Conservation (phyloP, 257 asterid species). For the Schizonepeta tenuifolia region DNA sequence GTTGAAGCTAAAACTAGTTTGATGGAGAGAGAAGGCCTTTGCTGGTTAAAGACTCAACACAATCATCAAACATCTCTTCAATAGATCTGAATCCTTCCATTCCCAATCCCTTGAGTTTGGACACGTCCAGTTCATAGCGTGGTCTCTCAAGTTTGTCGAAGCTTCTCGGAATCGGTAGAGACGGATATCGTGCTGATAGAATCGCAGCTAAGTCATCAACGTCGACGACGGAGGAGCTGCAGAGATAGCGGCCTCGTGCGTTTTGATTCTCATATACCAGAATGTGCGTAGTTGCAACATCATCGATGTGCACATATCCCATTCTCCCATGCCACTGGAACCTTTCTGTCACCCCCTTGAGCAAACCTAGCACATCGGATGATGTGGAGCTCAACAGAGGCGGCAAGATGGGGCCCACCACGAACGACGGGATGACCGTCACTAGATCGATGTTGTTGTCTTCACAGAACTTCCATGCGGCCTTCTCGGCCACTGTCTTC, state of each 20-base stretch:
- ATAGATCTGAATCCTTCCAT: slow-evolving; percentile 51
- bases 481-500: slow-evolving; percentile 84
- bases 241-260: slow-evolving; percentile 77
- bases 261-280: slow-evolving; percentile 58
- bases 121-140: slow-evolving; percentile 58
- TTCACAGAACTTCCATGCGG: slow-evolving; percentile 86
- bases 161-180: slow-evolving; percentile 71
- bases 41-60: slow-evolving; percentile 54
- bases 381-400: slow-evolving; percentile 70
- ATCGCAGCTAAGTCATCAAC: slow-evolving; percentile 53
- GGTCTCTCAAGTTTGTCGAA: slow-evolving; percentile 63
- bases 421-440: slow-evolving; percentile 71
- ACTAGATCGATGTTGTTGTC: slow-evolving; percentile 67
- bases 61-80: slow-evolving; percentile 74
- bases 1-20: slow-evolving; percentile 27
- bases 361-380: slow-evolving; percentile 80
- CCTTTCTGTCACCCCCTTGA: slow-evolving; percentile 54
- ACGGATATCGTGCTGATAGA: slow-evolving; percentile 63
- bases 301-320: slow-evolving; percentile 95
- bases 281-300: slow-evolving; percentile 78
- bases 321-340: slow-evolving; percentile 86
- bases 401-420: slow-evolving; percentile 80
- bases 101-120: slow-evolving; percentile 61
- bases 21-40: slow-evolving; percentile 50
- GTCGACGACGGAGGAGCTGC: slow-evolving; percentile 71